Base-by-base conservation (phyloP, 257 asterid genomes). In the Capsicum chinense region DNA sequence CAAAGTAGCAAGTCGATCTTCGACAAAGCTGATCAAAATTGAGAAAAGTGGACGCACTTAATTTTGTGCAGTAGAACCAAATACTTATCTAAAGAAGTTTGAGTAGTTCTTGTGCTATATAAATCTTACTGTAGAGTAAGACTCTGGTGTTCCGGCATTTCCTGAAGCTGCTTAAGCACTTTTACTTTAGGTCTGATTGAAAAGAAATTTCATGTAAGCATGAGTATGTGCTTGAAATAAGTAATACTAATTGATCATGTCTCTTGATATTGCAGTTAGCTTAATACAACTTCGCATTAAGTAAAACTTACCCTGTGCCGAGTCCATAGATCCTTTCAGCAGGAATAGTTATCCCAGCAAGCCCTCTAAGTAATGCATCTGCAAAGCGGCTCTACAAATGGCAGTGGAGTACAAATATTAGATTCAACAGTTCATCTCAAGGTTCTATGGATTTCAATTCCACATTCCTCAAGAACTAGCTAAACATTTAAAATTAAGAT, bases 111-210 rank as follows among this genome's bases (percentile, higher is more conserved):
- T 33, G 13, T 14, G 33, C 64, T 54, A 60, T 9, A 78, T 60
- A 26, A 73, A 85, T 84, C 98, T 92, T 90, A 97, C 99, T 97
- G 98, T 84, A 97, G 89, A 48, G 90, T 90, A 69, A 95, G 90
- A 57, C 97, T 97, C 88, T 92, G 93, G 87, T 95, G 93, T 87
- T 93, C 98, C 5, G 98, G 98, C 97, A 93, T 95, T 68, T 93
- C 91, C 86, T 95, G 98, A 82, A 97, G 95, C 91, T 86, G 89
- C 93, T 95, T 95, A 89, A 97, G 89, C 83, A 93, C 98, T 87
- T 95, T 83, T 15, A 93, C 98, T 88, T 95, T 95, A 54, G 99
- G 99, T 44, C 99, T 96, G 94, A 82, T 59, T 3, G 50, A 85
- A 74, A 86, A 60, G 79, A 86, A 76, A 1, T 52, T 14, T 54